These are phyloP conservation scores for Saitozyma podzolica DNA, from an alignment of 768 basidiomycete species.

Conservation along the genomic window DNA sequence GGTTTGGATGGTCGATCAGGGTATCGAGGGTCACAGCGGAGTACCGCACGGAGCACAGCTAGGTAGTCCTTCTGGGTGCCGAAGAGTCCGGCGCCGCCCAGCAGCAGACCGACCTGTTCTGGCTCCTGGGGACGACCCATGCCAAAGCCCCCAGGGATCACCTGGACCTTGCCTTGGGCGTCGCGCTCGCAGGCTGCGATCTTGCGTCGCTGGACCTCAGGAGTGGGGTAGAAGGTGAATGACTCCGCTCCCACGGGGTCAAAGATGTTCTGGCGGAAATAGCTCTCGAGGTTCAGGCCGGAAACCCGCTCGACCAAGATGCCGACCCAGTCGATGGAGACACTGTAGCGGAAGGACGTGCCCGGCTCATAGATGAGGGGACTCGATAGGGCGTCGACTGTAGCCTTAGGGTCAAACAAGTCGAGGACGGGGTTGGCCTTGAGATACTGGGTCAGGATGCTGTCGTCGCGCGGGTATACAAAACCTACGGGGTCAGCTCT, in stretches of 20 bases:
- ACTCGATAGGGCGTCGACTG: background rate
- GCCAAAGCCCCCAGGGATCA: background rate
- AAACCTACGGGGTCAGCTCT: background rate
- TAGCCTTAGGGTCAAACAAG: background rate
- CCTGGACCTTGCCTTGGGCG: background rate
- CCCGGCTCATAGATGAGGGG: conserved; percentile 23
- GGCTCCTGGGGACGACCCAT: background rate
- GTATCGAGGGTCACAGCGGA: conserved; percentile 20
- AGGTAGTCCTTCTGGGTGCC: conserved; percentile 42
- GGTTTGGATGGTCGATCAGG: conserved; percentile 11
- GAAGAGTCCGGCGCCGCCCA: conserved; percentile 37
- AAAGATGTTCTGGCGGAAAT: conserved; percentile 19
- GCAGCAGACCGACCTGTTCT: conserved; percentile 1
- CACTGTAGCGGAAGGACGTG: conserved; percentile 11
- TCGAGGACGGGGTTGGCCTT: conserved; percentile 3
- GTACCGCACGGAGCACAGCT: conserved; percentile 33
- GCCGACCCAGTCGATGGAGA: conserved; percentile 16
- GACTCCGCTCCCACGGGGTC: conserved; percentile 7
- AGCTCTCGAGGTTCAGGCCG: conserved; percentile 8
- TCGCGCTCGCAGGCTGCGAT: conserved; percentile 13
- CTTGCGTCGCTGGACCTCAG: conserved; percentile 6
- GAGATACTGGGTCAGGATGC: background rate
- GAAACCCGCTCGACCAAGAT: conserved; percentile 19
- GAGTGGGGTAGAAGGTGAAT: conserved; percentile 18
- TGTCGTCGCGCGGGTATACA: background rate